Conservation (phyloP, 225 moss, liverwort and hornwort genomes). For the Neckera pumila region DNA sequence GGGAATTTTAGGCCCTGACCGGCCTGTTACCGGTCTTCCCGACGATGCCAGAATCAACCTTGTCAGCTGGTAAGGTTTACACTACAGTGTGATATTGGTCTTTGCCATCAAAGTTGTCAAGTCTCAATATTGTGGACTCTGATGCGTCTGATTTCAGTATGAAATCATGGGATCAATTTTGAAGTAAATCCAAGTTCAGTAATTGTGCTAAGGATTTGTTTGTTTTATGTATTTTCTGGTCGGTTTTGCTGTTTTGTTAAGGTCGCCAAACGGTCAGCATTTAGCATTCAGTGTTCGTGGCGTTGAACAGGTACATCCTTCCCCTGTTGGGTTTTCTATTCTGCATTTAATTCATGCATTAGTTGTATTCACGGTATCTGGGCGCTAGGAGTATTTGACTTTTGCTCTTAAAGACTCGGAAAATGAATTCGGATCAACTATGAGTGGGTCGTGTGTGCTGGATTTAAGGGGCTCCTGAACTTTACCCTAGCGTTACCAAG, state of each 20-base stretch:
- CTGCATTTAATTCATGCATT: neutral
- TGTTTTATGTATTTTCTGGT: neutral
- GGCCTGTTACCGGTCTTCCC: constrained; percentile 52
- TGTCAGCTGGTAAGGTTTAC: constrained; percentile 57
- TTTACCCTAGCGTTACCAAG: neutral
- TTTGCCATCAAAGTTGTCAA: neutral
- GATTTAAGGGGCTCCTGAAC: neutral
- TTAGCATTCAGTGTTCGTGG: constrained; percentile 80
- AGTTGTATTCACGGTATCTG: neutral
- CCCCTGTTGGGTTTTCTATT: neutral
- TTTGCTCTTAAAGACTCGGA: neutral
- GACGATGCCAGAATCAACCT: constrained; percentile 76
- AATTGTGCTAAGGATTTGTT: neutral
- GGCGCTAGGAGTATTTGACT: neutral
- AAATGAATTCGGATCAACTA: neutral
- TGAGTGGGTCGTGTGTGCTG: neutral
- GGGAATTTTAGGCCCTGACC: constrained; percentile 60
- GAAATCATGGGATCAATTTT: neutral
- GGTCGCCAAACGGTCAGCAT: constrained; percentile 86
- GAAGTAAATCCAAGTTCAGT: neutral
- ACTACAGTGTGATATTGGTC: neutral
- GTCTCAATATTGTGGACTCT: neutral
- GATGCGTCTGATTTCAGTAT: neutral
- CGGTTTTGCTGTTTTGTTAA: constrained; percentile 23
- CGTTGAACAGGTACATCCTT: constrained; percentile 44